Evolutionary conservation across 208 protist genomes (phyloP).

Genomic region (Leptomonas pyrrhocoris): DNA sequence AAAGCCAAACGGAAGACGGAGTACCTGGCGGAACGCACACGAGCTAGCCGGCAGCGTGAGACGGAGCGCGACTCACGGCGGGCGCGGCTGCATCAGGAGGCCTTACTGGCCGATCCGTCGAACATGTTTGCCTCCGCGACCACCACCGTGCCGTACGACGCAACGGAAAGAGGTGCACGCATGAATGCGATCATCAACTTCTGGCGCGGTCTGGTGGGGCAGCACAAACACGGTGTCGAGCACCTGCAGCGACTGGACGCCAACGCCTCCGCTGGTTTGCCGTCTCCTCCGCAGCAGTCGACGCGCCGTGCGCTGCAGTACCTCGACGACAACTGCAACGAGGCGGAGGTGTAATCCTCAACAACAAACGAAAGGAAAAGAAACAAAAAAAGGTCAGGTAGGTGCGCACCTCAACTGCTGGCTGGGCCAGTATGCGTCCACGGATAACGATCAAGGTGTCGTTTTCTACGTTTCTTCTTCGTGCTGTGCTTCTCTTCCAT

Average conservation of each 20-base stretch:
- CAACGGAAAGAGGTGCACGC: conserved; percentile 38
- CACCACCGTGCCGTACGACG: conserved; percentile 17
- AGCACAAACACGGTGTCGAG: conserved; percentile 41
- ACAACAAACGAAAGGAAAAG: neutral
- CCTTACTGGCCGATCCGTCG: neutral
- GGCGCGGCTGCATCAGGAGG: conserved; percentile 31
- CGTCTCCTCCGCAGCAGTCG: neutral
- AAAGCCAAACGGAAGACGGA: conserved; percentile 34
- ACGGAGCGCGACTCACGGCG: conserved; percentile 27
- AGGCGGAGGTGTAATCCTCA: neutral
- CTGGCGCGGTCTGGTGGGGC: conserved; percentile 62
- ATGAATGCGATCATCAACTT: conserved; percentile 66
- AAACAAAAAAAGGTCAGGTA: too few species aligned
- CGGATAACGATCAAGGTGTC: too few species aligned
- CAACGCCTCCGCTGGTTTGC: neutral
- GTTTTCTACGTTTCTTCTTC: too few species aligned
- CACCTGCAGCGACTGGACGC: neutral
- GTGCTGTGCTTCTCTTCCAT: too few species aligned
- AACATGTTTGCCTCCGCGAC: conserved; percentile 2
- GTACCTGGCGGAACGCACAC: conserved; percentile 14
- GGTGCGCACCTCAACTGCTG: too few species aligned
- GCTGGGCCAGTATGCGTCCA: too few species aligned
- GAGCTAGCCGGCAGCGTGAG: conserved; percentile 20
- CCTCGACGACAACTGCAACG: conserved; percentile 4
- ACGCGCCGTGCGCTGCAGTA: conserved; percentile 21